Conservation (phyloP, 441 rosid species). For the Adansonia gregorii region DNA sequence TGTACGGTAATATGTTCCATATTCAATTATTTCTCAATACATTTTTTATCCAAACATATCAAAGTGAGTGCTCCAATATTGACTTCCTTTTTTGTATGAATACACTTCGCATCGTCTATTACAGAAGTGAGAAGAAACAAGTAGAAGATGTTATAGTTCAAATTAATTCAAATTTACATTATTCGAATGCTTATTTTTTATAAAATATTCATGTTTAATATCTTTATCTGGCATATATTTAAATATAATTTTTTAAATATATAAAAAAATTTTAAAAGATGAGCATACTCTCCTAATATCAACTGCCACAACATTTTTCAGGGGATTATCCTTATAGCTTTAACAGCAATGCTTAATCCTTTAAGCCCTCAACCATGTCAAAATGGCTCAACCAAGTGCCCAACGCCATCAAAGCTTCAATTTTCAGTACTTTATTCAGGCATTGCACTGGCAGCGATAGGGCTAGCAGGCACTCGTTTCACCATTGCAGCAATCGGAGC, state of each 20-base stretch:
- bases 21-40: not conserved
- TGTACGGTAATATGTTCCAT: not conserved
- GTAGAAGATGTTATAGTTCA: too few relatives aligned
- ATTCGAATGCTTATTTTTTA: not conserved
- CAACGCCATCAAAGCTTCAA: constrained; percentile 43
- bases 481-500: constrained; percentile 52
- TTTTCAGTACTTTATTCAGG: constrained; percentile 42
- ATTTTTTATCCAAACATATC: too few relatives aligned
- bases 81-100: too few relatives aligned
- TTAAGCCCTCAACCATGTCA: constrained; percentile 45
- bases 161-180: too few relatives aligned
- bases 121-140: too few relatives aligned
- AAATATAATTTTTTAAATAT: not conserved
- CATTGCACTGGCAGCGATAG: constrained; percentile 39
- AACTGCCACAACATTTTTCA: constrained; percentile 22
- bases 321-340: constrained; percentile 44
- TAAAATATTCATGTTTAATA: not conserved
- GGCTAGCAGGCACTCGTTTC: constrained; percentile 44
- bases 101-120: too few relatives aligned
- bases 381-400: constrained; percentile 38
- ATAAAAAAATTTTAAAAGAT: too few relatives aligned
- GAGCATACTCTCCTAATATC: not conserved
- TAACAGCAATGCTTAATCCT: constrained; percentile 40
- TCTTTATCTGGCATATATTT: too few relatives aligned
- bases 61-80: too few relatives aligned